Conservation (phyloP, 768 basidiomycete species). For the Crassisporium funariophilum region DNA sequence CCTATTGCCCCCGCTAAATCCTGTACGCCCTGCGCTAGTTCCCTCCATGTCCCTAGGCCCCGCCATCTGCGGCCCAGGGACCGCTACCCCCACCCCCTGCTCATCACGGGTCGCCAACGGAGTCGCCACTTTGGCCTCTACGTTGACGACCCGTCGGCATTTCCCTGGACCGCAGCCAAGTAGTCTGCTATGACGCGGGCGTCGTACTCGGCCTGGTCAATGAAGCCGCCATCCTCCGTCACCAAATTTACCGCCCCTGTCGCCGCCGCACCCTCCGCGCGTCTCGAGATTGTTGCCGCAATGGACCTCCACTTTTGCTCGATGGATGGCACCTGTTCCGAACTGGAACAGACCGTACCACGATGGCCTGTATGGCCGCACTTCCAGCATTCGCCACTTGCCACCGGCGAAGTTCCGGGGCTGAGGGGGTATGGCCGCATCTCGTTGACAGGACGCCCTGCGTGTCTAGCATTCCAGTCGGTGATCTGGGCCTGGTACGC, state of each 20-base stretch:
- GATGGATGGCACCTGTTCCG: conserved; percentile 5
- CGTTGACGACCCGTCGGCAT: conserved; percentile 21
- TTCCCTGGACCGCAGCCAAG: conserved; percentile 20
- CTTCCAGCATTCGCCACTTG: conserved; percentile 19
- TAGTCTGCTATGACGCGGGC: background rate
- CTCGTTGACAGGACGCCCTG: conserved; percentile 1
- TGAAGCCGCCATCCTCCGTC: background rate
- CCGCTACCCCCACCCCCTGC: conserved; percentile 5
- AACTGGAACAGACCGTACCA: conserved; percentile 2
- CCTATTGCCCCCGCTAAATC: no score
- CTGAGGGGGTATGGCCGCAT: conserved; percentile 22
- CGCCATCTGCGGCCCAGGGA: no score
- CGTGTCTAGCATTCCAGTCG: conserved; percentile 5
- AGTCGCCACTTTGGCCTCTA: conserved; percentile 12
- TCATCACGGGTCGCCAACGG: conserved; percentile 12
- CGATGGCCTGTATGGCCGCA: conserved; percentile 19
- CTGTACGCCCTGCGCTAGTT: no score
- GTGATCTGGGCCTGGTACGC: conserved; percentile 11
- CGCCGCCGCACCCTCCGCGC: background rate
- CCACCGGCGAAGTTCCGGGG: conserved; percentile 20
- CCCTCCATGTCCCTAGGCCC: no score
- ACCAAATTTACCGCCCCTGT: conserved; percentile 1
- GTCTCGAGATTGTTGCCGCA: no score
- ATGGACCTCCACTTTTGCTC: conserved; percentile 21
- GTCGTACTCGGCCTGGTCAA: background rate